Evolutionary conservation across 1,284 basidiomycete species (phyloP), one percentile per base, ranked within the genome.

Genomic region (Athelia psychrophila): DNA sequence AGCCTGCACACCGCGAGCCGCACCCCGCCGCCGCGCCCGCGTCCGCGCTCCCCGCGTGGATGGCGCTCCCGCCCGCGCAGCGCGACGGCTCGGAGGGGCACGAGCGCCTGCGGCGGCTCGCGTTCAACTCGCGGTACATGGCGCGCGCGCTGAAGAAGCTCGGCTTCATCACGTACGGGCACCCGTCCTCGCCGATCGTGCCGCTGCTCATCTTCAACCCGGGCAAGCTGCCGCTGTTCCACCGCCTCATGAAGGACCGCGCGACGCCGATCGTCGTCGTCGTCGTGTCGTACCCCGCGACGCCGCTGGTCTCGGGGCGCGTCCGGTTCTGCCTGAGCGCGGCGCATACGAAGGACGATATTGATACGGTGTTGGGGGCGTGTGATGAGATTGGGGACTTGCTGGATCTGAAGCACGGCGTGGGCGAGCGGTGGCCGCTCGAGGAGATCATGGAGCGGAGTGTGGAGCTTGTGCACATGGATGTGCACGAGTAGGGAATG

Each of bases 141-240:
- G 88, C 89, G 57, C 82, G 82, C 6, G 96, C 89, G 3, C 79
- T 99, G 51, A 78, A 84, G 61, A 96, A 95, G 68, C 84, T 99
- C 36, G 97, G 96, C 0, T 99, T 99, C 78, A 97, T 99, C 75
- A 91, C 93, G 9, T 98, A 95, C 63, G 95, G 96, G 1, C 87
- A 93, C 69, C 83, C 86, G 49, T 88, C 95, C 62, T 94, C 91
- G 23, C 95, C 96, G 2, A 94, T 99, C 59, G 88, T 98, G 3
- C 97, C 96, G 0, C 76, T 98, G 44, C 78, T 99, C 52, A 78
- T 99, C 36, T 99, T 94, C 81, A 85, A 95, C 66, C 95, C 94
- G 0, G 95, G 91, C 49, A 96, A 96, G 75, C 93, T 96, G 91
- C 81, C 80, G 52, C 79, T 87, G 63, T 95, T 95, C 76, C 87